Base-by-base conservation (phyloP, 176 grass and related monocot species). In the Eragrostis nindensis region DNA sequence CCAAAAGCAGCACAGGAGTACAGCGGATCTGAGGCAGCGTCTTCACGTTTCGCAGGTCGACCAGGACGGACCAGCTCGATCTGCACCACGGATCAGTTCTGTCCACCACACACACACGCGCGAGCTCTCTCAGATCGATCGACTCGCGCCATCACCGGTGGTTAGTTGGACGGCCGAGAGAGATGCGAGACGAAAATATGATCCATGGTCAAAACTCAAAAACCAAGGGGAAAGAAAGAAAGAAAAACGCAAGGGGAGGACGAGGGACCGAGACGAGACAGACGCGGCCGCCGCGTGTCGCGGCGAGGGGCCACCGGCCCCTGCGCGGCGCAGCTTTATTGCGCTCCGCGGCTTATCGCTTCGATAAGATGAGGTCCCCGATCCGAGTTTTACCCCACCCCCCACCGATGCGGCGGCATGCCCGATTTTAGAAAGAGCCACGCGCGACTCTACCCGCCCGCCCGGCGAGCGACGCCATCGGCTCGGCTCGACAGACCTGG, bases 341-440 rank as follows among this genome's bases (percentile, higher is more conserved):
- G 44, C 26, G 38, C 29, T 5, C 24, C 18, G n/a, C 16, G n/a
- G 48, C 66, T 66, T 76, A 68, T 68, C 49, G 22, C 62, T 68
- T 76, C 18, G 38, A 38, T 71, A 25, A 21, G 49, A 45, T 18
- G 38, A 30, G 5, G 29, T 50, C 52, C 11, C 27, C 49, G 8
- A 18, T 26, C 57, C 65, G 9, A 61, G 57, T 27, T 36, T 36
- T 61, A 22, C 22, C 25, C n/a, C n/a, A n/a, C n/a, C n/a, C n/a
- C 50, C 62, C 11, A 17, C 39, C 71, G 36, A 53, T 60, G 78
- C 1, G 2, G 32, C 32, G 32, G 78, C 79, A 76, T 82, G 25
- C 79, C 79, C 55, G 32, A 71, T 71, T 71, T 82, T 56, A 77
- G 85, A 87, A 77, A 77, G 19, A 54, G 27, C 66, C 56, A 40